Conservation (phyloP, 2,329 filamentous ascomycete genomes). For the Venturiaceae sp. region DNA sequence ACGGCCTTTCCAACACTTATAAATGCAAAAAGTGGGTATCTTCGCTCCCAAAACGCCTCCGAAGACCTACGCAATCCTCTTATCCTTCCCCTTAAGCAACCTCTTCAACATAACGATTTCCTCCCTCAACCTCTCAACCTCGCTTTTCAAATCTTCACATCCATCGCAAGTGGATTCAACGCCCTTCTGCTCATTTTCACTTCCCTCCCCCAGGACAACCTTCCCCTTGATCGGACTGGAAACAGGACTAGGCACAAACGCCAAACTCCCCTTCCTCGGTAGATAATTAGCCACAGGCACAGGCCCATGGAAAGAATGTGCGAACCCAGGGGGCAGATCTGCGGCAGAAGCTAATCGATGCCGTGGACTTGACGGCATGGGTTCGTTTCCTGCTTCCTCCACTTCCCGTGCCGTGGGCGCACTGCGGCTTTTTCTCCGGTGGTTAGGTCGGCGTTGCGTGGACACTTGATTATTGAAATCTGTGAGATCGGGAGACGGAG, state of each 20-base stretch:
- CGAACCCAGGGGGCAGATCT: constrained; percentile 5
- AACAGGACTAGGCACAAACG: not conserved
- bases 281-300: constrained; percentile 3
- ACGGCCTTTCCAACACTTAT: too few relatives aligned
- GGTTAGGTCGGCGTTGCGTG: not conserved
- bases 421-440: not conserved
- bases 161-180: too few relatives aligned
- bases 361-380: not conserved
- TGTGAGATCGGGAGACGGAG: not conserved
- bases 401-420: not conserved
- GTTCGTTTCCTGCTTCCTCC: not conserved
- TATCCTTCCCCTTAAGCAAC: constrained; percentile 2
- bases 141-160: constrained; percentile 7
- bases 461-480: not conserved
- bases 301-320: constrained; percentile 6
- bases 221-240: not conserved
- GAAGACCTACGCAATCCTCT: not conserved
- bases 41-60: not conserved
- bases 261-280: not conserved
- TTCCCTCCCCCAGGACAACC: not conserved
- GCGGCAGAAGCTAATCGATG: not conserved
- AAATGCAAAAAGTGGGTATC: too few relatives aligned
- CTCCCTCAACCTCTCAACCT: constrained; percentile 8
- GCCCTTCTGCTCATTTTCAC: not conserved
- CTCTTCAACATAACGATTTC: constrained; percentile 7